Conservation (phyloP, 108 stramenopile species). For the Pelagomonas calceolata region DNA sequence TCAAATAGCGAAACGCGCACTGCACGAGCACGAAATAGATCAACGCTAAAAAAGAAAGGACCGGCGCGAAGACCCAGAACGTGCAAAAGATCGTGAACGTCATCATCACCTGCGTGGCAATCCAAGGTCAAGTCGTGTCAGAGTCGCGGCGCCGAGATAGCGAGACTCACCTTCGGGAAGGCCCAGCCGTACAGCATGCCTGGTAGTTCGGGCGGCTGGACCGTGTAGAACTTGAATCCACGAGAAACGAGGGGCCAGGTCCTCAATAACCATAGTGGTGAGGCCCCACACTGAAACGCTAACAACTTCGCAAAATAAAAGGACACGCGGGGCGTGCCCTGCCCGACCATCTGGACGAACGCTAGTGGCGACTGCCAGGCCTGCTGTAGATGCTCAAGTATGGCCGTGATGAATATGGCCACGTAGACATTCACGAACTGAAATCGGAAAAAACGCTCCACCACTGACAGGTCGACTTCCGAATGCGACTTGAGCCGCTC, state of each 20-base stretch:
- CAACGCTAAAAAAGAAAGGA: background rate
- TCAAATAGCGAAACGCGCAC: background rate
- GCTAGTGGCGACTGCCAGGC: background rate
- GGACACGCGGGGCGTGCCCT: background rate
- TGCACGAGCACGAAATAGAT: background rate
- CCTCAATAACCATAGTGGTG: background rate
- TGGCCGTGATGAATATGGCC: background rate
- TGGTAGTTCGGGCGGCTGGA: background rate
- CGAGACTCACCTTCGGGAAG: background rate
- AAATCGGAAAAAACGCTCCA: background rate
- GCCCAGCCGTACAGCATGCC: background rate
- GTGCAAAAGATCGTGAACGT: background rate
- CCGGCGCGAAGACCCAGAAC: background rate
- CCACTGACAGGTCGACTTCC: background rate
- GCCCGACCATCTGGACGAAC: background rate
- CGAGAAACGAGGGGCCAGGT: background rate
- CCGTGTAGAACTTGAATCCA: background rate
- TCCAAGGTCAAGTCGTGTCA: too few relatives aligned
- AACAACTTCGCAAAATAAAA: background rate
- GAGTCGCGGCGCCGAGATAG: too few relatives aligned
- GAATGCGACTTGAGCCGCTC: background rate
- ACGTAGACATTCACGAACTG: background rate
- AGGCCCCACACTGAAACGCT: background rate
- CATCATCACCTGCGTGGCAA: too few relatives aligned
- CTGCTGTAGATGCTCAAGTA: background rate